These are phyloP conservation scores for Pythium sukuiense DNA, from an alignment of 352 stramenopile genomes.

Conservation along the genomic window DNA sequence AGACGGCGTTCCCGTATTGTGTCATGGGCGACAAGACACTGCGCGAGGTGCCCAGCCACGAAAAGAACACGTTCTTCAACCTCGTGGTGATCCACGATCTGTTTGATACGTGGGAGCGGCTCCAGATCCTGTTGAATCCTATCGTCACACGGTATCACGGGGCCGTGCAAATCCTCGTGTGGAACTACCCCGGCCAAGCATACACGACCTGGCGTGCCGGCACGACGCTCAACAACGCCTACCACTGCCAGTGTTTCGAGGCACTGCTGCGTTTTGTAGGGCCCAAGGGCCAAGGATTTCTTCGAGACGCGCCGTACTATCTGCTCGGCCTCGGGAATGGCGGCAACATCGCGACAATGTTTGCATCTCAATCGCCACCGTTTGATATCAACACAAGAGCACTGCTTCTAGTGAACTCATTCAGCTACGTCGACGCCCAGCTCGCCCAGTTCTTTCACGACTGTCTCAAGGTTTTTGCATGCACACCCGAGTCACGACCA, in stretches of 20 bases:
- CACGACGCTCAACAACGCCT: conserved; percentile 92
- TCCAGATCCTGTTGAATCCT: conserved; percentile 93
- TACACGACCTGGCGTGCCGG: conserved; percentile 92
- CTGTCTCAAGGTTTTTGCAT: conserved; percentile 93
- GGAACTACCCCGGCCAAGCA: conserved; percentile 96
- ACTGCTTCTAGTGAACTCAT: conserved; percentile 90
- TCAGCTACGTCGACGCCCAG: conserved; percentile 86
- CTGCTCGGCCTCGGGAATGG: conserved; percentile 93
- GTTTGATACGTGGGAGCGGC: conserved; percentile 93
- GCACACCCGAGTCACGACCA: conserved; percentile 86
- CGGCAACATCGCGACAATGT: conserved; percentile 85
- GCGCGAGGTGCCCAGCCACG: conserved; percentile 3
- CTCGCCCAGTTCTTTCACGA: conserved; percentile 94
- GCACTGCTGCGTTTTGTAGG: conserved; percentile 74
- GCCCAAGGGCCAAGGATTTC: conserved; percentile 20
- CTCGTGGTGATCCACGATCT: conserved; percentile 95
- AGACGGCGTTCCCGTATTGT: conserved; percentile 91
- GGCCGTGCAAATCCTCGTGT: conserved; percentile 87
- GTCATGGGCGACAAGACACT: conserved; percentile 63
- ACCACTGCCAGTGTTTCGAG: conserved; percentile 84
- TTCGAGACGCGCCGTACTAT: conserved; percentile 89
- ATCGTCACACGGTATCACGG: conserved; percentile 89
- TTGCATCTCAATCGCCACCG: conserved; percentile 54
- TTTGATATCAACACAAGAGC: conserved; percentile 66
- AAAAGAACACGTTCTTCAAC: conserved; percentile 87